A percentile compares a stretch with the other conserved stretches of the same genome.
Conservation (phyloP, 2,329 filamentous ascomycete species). For the Penicillium glabrum region DNA sequence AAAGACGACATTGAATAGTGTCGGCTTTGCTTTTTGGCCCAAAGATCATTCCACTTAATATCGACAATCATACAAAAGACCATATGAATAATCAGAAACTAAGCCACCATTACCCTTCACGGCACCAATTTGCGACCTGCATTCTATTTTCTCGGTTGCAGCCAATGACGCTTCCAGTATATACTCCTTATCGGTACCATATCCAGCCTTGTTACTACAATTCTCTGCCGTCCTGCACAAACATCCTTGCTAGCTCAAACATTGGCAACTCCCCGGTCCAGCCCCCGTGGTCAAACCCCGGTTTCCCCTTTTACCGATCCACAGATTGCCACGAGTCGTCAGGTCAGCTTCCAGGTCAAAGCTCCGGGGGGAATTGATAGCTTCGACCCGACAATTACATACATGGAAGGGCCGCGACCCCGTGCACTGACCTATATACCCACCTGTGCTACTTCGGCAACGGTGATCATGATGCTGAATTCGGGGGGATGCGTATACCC, state of each 20-base stretch:
- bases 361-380: constrained; percentile 15
- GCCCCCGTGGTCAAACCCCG: constrained; percentile 3
- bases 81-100: neutral
- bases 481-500: constrained; percentile 16
- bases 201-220: neutral
- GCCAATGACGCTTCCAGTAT: constrained; percentile 16
- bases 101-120: constrained; percentile 9
- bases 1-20: constrained; percentile 4
- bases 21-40: neutral
- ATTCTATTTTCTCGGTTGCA: neutral
- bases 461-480: constrained; percentile 13
- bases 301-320: constrained; percentile 17
- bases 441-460: constrained; percentile 18
- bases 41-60: neutral
- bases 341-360: constrained; percentile 9
- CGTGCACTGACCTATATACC: constrained; percentile 19
- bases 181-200: constrained; percentile 14
- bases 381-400: constrained; percentile 22
- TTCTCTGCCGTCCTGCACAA: constrained; percentile 1
- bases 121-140: constrained; percentile 9
- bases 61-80: neutral
- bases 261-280: neutral
- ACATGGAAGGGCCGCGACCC: constrained; percentile 12
- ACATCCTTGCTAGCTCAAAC: neutral
- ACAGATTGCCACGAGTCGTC: constrained; percentile 6